phyloP scores from a whole-genome alignment of 352 stramenopile species.

The Nannochloropsis limnetica region DNA sequence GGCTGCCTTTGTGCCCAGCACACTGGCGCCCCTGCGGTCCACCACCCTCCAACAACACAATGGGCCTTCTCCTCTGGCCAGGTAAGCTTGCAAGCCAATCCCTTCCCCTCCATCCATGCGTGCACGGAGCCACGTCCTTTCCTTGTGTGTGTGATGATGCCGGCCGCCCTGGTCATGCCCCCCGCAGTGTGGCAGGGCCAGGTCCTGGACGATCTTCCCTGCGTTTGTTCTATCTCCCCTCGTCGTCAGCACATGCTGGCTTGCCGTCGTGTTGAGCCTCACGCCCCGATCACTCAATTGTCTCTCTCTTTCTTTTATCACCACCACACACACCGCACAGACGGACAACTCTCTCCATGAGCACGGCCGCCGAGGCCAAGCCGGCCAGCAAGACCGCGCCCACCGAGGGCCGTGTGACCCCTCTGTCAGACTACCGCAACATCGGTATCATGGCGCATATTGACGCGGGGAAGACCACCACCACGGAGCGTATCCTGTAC shows the following conservation, averaged over 20 bases:
- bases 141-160: not conserved
- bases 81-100: conserved; percentile 3
- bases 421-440: conserved; percentile 76
- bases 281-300: not conserved
- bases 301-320: not conserved
- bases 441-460: conserved; percentile 99
- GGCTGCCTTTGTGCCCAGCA: conserved; percentile 30
- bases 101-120: not conserved
- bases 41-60: not conserved
- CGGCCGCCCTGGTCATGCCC: not conserved
- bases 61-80: conserved; percentile 13
- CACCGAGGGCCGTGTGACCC: conserved; percentile 40
- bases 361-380: conserved; percentile 16
- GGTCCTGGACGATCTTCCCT: not conserved
- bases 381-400: not conserved
- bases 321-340: not conserved
- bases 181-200: not conserved
- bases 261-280: not conserved
- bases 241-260: not conserved
- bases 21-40: conserved; percentile 10
- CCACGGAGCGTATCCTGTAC: conserved; percentile 95
- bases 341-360: not conserved
- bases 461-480: conserved; percentile 95
- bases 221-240: not conserved
- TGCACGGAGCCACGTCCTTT: not conserved